These are phyloP conservation scores for Pichia ethanolica DNA, from an alignment of 805 yeast species.

Conservation along the genomic window DNA sequence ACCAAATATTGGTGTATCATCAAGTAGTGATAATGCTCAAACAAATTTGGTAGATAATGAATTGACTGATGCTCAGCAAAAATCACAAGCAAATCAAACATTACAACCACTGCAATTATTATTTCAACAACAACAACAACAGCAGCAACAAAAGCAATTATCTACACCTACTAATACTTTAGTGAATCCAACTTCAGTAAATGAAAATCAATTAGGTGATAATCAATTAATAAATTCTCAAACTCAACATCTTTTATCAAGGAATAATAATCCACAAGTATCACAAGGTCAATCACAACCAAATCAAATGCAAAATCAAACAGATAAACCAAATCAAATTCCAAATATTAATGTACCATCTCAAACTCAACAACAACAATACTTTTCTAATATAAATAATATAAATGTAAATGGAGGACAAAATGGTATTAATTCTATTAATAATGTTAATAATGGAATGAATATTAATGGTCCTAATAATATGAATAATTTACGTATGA, in stretches of 20 bases:
- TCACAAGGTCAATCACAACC: too few species aligned
- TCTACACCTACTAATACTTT: too few species aligned
- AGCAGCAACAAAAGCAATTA: background rate
- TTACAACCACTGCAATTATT: constrained; percentile 4
- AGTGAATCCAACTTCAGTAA: too few species aligned
- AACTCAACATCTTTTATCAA: too few species aligned
- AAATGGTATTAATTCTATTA: background rate
- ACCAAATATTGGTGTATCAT: background rate
- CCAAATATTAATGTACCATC: background rate
- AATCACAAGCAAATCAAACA: constrained; percentile 4
- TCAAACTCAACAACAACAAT: constrained; percentile 9
- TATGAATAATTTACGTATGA: background rate
- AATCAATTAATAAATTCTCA: too few species aligned
- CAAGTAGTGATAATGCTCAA: background rate
- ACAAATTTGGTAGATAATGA: constrained; percentile 3
- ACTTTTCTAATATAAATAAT: constrained; percentile 3
- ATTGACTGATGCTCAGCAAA: constrained; percentile 9
- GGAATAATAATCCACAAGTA: too few species aligned
- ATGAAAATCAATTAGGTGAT: too few species aligned
- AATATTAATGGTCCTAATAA: background rate
- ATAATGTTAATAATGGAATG: background rate
- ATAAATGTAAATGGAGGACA: too few species aligned
- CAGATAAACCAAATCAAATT: background rate
- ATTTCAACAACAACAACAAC: constrained; percentile 5
- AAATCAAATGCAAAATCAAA: too few species aligned